Base-by-base conservation (phyloP, 805 yeast species). In the Barnettozyma vustinii region DNA sequence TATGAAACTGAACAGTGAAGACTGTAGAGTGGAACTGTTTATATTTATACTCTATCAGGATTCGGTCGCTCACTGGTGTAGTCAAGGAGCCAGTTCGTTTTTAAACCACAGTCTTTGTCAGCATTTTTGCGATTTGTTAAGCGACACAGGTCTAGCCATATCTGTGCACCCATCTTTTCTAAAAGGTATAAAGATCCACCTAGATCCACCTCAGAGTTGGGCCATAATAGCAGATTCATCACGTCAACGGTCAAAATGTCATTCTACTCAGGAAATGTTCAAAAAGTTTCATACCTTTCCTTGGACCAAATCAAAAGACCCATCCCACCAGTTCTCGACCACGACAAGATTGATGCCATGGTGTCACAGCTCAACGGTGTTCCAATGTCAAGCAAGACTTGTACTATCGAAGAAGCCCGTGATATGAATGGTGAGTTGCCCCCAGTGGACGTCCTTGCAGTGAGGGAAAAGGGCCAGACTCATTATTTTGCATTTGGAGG, bases 401-500 rank as follows among this genome's bases (percentile, higher is more conserved):
- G 85, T 55, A 57, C 72, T 2, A 40, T 70, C 18, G 69, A 66
- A 42, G 64, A 70, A 40, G 75, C 75, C 2, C 47, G 55, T 1
- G 63, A 55, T 10, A 40, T 65, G 30, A 58, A 64, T 9, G 90
- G 90, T 2, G 84, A 83, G 55, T 66, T 87, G 36, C 96, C 96
- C 2, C 92, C 96, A 1, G 75, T 89, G 15, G 96, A 88, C 64
- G 89, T 88, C 0, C 66, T 88, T 53, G 73, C 75, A 35, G 86
- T 87, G 2, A 71, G 83, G 40, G 84, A 84, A 39, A 63, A 75
- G 8, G 92, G 88, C 1, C 67, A 77, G 44, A 72, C 66, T 35
- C 75, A 75, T 62, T 87, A 83, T 60, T 87, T 86, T 65, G 95
- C 91, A 1, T 88, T 88, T 66, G 96, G 96, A 7, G 96, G 96